Base-by-base conservation (phyloP, 495 filamentous ascomycete species). In the Delitschia confertaspora region DNA sequence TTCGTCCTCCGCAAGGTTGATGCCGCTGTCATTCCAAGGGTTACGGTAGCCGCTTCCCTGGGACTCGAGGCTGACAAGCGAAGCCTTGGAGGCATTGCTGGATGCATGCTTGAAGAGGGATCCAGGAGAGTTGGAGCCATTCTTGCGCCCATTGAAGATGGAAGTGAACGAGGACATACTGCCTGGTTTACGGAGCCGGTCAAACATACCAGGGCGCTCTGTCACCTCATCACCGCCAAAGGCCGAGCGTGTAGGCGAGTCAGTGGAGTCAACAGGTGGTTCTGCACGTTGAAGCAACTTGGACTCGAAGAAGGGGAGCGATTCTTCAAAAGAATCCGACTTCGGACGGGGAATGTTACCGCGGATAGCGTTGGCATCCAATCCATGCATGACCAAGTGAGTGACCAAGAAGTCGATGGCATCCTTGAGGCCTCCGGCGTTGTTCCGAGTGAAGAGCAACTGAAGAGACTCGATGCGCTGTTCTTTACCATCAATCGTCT, bases 271-370 rank as follows among this genome's bases (percentile, higher is more conserved):
- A 17, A 88, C 69, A 1, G 81, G 79, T 22, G 78, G 76, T 21
- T 86, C 86, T 7, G 85, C 85, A 57, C 88, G 83, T 62, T 96
- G 93, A 24, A 99, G 72, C 23, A 99, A 68, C 66, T 95, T 95
- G 0, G 88, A 91, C 62, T 95, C 82, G 63, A 99, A 99, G 70
- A 85, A 95, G 19, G 85, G 88, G 22, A 95, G 73, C 29, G 86
- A 88, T 47, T 96, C 93, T 57, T 96, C 91, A 58, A 96, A 99
- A 1, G 91, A 94, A 64, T 99, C 91, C 3, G 91, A 95, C 69
- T 96, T 95, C 37, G 91, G 93, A 33, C 89, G 82, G 0, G 89
- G 87, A 48, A 96, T 89, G 10, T 86, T 80, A 37, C 93, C 91
- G 62, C 91, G 93, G 52, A 99, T 79, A 17, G 85, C 78, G 32